Conservation (phyloP, 345 rosid species). For the Physaria fendleri region DNA sequence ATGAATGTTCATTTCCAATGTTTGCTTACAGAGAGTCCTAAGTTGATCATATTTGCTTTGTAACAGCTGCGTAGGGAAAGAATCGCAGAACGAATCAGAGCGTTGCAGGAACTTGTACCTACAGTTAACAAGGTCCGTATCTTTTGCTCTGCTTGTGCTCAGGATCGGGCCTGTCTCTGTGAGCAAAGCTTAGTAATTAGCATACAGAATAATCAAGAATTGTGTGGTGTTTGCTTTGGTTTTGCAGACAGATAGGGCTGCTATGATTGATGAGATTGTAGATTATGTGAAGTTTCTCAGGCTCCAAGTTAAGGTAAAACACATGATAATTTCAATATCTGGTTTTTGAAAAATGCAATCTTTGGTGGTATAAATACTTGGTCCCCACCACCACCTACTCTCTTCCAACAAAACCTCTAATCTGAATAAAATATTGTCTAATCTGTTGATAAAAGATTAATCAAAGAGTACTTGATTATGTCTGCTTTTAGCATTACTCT, state of each 20-base stretch:
- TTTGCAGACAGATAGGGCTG: conserved; percentile 86
- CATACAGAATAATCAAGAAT: not conserved
- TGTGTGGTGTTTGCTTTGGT: not conserved
- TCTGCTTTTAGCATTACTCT: conserved; percentile 7
- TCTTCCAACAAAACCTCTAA: not conserved
- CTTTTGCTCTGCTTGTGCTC: too few species aligned
- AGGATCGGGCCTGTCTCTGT: too few species aligned
- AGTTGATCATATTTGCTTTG: conserved; percentile 10
- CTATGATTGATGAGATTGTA: conserved; percentile 98
- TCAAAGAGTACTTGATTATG: conserved; percentile 23
- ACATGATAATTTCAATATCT: not conserved
- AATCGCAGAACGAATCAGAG: conserved; percentile 97
- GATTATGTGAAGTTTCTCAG: conserved; percentile 98
- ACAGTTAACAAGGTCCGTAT: conserved; percentile 84
- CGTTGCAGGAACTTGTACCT: conserved; percentile 95
- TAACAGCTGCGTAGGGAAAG: conserved; percentile 87
- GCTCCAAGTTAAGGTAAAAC: conserved; percentile 96
- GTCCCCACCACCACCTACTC: conserved; percentile 27
- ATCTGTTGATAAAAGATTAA: conserved; percentile 2
- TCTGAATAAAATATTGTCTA: conserved; percentile 17
- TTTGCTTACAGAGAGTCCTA: not conserved
- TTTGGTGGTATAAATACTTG: conserved; percentile 19
- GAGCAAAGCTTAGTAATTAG: not conserved
- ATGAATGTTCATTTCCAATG: not conserved
- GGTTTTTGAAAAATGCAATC: not conserved